Conservation (phyloP, 2,329 filamentous ascomycete genomes). For the Penicillium sp. region DNA sequence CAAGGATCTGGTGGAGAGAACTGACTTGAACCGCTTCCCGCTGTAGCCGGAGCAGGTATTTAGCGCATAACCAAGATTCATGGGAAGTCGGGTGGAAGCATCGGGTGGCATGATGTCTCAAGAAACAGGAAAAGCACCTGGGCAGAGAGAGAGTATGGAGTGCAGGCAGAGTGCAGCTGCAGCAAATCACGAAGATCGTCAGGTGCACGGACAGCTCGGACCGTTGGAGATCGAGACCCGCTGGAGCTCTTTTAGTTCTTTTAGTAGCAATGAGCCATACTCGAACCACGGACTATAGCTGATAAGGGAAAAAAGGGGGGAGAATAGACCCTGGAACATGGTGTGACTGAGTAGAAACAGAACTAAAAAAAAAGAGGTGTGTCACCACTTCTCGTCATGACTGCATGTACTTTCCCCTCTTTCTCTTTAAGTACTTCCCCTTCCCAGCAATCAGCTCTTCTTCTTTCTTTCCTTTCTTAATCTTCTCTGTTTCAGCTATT, state of each 20-base stretch:
- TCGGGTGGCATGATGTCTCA: background rate
- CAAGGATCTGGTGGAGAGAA: background rate
- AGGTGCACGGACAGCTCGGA: background rate
- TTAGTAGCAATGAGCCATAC: background rate
- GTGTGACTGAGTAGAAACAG: background rate
- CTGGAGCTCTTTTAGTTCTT: background rate
- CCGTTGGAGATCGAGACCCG: background rate
- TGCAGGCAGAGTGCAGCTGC: background rate
- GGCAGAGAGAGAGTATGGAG: background rate
- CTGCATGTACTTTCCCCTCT: constrained; percentile 7
- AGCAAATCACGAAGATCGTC: background rate
- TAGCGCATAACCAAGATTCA: background rate
- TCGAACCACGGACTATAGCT: background rate
- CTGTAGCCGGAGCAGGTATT: background rate
- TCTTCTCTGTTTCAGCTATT: background rate
- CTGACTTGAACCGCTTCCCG: background rate
- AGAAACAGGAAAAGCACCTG: background rate
- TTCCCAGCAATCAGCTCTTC: background rate
- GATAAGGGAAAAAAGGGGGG: background rate
- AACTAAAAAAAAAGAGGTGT: constrained; percentile 7
- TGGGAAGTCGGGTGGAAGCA: background rate
- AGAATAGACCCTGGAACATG: background rate
- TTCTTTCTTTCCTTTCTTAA: constrained; percentile 24
- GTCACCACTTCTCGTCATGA: constrained; percentile 8
- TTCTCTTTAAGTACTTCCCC: constrained; percentile 12